Evolutionary conservation across 768 basidiomycete species (phyloP).

Genomic region (Termitomyces titanicus): DNA sequence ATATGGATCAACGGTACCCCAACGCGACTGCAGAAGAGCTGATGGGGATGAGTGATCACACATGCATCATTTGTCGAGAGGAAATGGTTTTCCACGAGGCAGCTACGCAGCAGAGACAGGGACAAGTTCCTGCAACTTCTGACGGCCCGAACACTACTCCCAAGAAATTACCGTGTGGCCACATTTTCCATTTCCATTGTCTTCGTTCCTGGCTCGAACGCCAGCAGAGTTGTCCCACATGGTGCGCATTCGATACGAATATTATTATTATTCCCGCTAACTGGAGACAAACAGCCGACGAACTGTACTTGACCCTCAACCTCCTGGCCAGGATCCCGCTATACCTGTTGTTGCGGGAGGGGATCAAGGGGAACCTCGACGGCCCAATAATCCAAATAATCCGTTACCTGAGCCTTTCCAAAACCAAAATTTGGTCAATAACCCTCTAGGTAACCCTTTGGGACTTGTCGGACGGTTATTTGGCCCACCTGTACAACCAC

Average conservation of each 20-base stretch:
- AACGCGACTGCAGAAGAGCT: conserved; percentile 88
- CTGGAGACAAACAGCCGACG: conserved; percentile 50
- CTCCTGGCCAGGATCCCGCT: conserved; percentile 29
- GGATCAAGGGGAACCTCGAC: conserved; percentile 26
- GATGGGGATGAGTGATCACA: conserved; percentile 75
- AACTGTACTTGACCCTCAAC: conserved; percentile 61
- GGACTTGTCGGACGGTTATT: conserved; percentile 57
- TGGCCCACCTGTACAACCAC: conserved; percentile 47
- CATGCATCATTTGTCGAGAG: conserved; percentile 97
- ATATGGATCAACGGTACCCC: conserved; percentile 96
- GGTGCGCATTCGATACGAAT: conserved; percentile 47
- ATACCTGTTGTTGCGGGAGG: conserved; percentile 21
- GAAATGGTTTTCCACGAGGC: conserved; percentile 63
- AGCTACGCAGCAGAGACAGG: conserved; percentile 16
- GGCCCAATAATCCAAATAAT: conserved; percentile 24
- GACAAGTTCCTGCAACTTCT: conserved; percentile 19
- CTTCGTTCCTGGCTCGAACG: conserved; percentile 96
- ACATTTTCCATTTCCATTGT: conserved; percentile 98
- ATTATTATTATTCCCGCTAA: conserved; percentile 10
- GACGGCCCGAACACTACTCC: conserved; percentile 93
- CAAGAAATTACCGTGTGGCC: conserved; percentile 95
- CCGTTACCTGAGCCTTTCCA: conserved; percentile 25
- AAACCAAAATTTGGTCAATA: conserved; percentile 37
- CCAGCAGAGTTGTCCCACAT: conserved; percentile 98
- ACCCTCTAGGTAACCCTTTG: conserved; percentile 43